phyloP scores from a whole-genome alignment of 129 eudicot species.

The Ambrosia artemisiifolia region DNA sequence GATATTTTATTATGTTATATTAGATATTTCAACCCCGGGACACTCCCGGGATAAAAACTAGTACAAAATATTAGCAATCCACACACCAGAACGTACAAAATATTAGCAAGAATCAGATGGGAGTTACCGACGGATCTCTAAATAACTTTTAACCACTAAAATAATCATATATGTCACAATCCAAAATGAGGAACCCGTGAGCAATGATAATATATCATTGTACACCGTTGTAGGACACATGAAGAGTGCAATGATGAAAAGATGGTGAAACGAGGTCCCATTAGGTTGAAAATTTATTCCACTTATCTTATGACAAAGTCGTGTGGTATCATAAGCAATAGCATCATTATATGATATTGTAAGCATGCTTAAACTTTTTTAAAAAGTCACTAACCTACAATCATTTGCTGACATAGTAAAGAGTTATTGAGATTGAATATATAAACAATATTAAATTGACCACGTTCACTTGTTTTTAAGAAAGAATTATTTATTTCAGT shows the following conservation, averaged over 20 bases:
- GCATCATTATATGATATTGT: slow-evolving; percentile 18
- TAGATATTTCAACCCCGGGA: too few species aligned
- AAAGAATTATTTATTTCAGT: not conserved
- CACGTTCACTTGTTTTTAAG: not conserved
- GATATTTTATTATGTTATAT: too few species aligned
- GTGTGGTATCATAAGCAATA: slow-evolving; percentile 2
- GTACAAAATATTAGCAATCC: too few species aligned
- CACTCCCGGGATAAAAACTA: too few species aligned
- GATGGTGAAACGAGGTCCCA: slow-evolving; percentile 16
- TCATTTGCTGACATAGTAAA: not conserved
- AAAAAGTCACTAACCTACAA: slow-evolving; percentile 4
- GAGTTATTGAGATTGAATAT: not conserved
- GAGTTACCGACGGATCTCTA: too few species aligned
- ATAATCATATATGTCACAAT: slow-evolving; percentile 8
- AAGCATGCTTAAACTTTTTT: slow-evolving; percentile 30
- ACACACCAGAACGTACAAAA: too few species aligned
- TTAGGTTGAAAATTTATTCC: slow-evolving; percentile 16
- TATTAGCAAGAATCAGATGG: too few species aligned
- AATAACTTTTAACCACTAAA: not conserved
- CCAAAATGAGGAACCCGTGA: slow-evolving; percentile 17
- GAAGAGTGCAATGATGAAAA: slow-evolving; percentile 16
- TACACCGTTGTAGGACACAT: not conserved
- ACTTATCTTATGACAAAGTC: slow-evolving; percentile 20
- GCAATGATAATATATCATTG: not conserved
- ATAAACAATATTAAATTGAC: not conserved